Conservation (phyloP, 1,139 yeast species). For the Pichia norvegensis region DNA sequence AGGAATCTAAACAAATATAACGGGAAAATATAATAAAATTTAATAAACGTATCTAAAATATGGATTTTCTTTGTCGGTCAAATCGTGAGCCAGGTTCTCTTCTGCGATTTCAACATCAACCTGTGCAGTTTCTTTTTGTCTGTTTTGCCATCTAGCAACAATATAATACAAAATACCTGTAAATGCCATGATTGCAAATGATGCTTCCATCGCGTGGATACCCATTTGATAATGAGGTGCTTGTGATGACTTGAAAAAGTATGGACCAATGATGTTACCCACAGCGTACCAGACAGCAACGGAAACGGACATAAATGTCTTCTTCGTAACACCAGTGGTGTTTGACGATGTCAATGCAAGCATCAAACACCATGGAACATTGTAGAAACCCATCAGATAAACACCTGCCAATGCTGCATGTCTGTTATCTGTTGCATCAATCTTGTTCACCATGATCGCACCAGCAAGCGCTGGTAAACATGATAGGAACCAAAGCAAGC, state of each 20-base stretch:
- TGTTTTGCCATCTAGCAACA: neutral
- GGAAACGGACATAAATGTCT: conserved; percentile 22
- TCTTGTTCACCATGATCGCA: conserved; percentile 2
- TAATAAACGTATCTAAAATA: neutral
- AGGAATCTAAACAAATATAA: neutral
- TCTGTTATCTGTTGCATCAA: conserved; percentile 18
- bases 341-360: conserved; percentile 8
- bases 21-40: neutral
- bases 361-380: conserved; percentile 9
- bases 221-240: conserved; percentile 49
- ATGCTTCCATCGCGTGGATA: conserved; percentile 38
- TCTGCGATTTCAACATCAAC: neutral
- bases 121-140: neutral
- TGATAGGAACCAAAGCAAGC: conserved; percentile 1
- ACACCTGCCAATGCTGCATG: conserved; percentile 20
- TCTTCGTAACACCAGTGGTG: conserved; percentile 9
- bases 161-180: conserved; percentile 20
- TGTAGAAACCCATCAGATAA: conserved; percentile 10
- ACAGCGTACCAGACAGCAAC: conserved; percentile 62
- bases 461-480: conserved; percentile 2
- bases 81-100: neutral
- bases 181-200: conserved; percentile 26
- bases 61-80: neutral
- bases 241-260: conserved; percentile 46
- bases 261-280: conserved; percentile 58